Percentiles rank a stretch among this genome's conserved stretches.
Conservation (phyloP, 768 basidiomycete genomes). For the Kwoniella dendrophila region DNA sequence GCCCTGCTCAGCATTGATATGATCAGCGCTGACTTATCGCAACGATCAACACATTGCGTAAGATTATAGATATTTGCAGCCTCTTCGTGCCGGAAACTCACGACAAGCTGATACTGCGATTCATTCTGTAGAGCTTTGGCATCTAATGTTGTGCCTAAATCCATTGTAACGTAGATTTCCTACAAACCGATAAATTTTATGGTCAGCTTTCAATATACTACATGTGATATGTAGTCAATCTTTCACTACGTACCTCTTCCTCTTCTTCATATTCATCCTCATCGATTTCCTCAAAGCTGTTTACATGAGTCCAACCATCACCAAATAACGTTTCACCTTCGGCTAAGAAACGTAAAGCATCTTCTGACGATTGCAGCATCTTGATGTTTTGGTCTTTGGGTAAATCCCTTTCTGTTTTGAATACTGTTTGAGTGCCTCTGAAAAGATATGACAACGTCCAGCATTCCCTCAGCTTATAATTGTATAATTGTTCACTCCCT, state of each 20-base stretch:
- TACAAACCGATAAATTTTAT: conserved; percentile 52
- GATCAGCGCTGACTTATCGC: conserved; percentile 8
- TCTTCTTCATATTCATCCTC: conserved; percentile 65
- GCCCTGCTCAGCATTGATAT: conserved; percentile 23
- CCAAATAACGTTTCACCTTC: conserved; percentile 61
- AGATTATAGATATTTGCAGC: not conserved
- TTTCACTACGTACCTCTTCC: conserved; percentile 55
- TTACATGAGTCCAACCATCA: conserved; percentile 68
- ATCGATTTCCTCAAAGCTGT: conserved; percentile 68
- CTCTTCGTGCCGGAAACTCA: conserved; percentile 2
- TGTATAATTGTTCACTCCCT: too few species aligned
- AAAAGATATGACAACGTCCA: too few species aligned
- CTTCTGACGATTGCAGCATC: conserved; percentile 29
- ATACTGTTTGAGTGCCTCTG: too few species aligned
- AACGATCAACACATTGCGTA: not conserved
- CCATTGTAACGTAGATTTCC: conserved; percentile 74
- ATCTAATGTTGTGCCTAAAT: conserved; percentile 61
- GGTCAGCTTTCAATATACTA: not conserved
- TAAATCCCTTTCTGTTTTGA: too few species aligned
- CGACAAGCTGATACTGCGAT: conserved; percentile 47
- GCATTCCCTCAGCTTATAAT: too few species aligned
- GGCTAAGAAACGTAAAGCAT: conserved; percentile 33
- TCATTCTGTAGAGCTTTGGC: conserved; percentile 48
- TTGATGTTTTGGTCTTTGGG: too few species aligned
- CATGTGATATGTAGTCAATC: not conserved